phyloP scores from a whole-genome alignment of 2,329 filamentous ascomycete genomes.

The Phialocephala subalpina region DNA sequence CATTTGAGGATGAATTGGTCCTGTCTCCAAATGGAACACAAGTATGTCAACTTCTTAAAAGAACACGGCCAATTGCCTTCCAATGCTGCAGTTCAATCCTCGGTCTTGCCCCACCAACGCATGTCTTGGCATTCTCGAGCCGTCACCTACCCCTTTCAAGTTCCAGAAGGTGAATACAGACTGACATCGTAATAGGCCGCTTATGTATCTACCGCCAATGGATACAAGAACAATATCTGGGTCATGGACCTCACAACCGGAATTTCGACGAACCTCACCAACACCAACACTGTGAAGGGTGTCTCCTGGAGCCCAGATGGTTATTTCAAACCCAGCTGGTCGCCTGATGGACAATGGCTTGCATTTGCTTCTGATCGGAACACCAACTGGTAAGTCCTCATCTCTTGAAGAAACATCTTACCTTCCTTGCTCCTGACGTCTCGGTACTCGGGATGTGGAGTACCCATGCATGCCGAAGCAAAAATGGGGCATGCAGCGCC shows the following conservation, averaged over 20 bases:
- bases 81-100: too few relatives aligned
- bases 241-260: constrained; percentile 48
- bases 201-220: constrained; percentile 50
- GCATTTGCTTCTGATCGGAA: constrained; percentile 52
- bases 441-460: neutral
- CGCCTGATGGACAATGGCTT: constrained; percentile 51
- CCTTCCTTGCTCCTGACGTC: neutral
- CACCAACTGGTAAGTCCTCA: constrained; percentile 35
- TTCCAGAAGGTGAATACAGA: neutral
- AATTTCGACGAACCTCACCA: constrained; percentile 46
- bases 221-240: constrained; percentile 50
- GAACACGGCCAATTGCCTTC: too few relatives aligned
- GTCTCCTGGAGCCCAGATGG: constrained; percentile 44
- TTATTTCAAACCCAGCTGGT: constrained; percentile 50
- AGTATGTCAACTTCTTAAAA: constrained; percentile 18
- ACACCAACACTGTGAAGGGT: constrained; percentile 39
- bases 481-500: neutral
- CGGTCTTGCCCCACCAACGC: neutral
- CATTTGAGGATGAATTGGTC: constrained; percentile 48
- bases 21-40: constrained; percentile 49
- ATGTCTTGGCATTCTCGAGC: neutral
- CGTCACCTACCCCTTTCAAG: neutral
- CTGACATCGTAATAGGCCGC: constrained; percentile 32
- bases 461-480: neutral
- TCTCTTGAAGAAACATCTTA: neutral